Base-by-base conservation (phyloP, 257 asterid species). In the Ehretia macrophylla region DNA sequence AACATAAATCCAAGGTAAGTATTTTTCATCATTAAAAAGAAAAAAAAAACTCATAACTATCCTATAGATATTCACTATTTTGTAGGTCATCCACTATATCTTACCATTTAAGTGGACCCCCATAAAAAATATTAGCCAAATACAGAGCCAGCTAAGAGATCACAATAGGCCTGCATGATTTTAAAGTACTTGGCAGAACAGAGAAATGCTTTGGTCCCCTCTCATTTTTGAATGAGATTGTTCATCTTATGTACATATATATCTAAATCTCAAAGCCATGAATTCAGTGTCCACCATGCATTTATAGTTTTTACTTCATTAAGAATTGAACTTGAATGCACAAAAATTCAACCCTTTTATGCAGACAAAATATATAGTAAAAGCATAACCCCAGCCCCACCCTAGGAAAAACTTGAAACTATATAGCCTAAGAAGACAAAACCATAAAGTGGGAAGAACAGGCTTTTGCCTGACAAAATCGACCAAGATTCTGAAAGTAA, bases 251-350 rank as follows among this genome's bases (percentile, higher is more conserved):
- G n/a, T n/a, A n/a, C n/a, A 58, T 32, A 27, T 27, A 27, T 27
- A 52, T 42, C 49, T 18, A 58, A 32, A 19, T 16, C 61, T 68
- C 63, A 57, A 38, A 56, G 51, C 66, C 66, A 40, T 53, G 74
- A 73, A 73, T 68, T 73, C 74, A 63, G 74, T 63, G 73, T 58
- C 51, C 64, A 63, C 59, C 64, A 55, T 48, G 59, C 63, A 62
- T 68, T 62, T 23, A 68, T 40, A 23, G 17, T 6, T 17, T 55
- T 35, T n/a, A 8, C 5, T 19, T 39, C 8, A 16, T 22, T 38
- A 53, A 23, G 58, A 53, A 53, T 27, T 27, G 35, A 27, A 27
- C 35, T 27, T 6, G 35, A 27, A 27, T 27, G 35, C 35, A 27
- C 35, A 27, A 27, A 27, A 27, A 17, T 20, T 53, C 10, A 18